These are phyloP conservation scores for Vitis labrusca DNA, from an alignment of 164 flowering plant species.

Conservation along the genomic window DNA sequence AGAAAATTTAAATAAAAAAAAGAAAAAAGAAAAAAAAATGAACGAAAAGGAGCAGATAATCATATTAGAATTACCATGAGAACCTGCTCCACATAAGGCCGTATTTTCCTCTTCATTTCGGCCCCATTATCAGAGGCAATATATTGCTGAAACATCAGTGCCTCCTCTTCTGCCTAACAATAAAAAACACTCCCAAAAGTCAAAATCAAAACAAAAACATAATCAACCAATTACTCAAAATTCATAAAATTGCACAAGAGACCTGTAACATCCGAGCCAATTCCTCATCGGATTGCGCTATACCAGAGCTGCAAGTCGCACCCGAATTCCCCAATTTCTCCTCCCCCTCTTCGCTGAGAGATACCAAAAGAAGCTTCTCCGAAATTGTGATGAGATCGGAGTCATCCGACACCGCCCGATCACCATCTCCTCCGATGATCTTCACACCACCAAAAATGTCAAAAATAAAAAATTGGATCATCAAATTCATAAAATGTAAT, in stretches of 20 bases:
- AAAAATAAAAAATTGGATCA: too few species aligned
- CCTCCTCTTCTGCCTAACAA: conserved; percentile 85
- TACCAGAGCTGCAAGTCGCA: conserved; percentile 13
- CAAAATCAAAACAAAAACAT: neutral
- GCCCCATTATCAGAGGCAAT: conserved; percentile 36
- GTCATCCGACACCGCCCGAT: conserved; percentile 46
- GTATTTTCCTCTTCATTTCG: conserved; percentile 52
- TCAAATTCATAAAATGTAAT: neutral
- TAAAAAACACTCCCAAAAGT: neutral
- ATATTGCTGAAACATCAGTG: conserved; percentile 65
- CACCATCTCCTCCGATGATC: conserved; percentile 55
- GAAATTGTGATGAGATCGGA: conserved; percentile 59
- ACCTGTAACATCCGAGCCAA: conserved; percentile 91
- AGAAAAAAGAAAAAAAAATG: neutral
- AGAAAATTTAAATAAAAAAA: neutral
- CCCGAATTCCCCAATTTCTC: conserved; percentile 13
- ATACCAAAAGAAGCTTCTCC: conserved; percentile 54
- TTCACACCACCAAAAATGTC: conserved; percentile 15
- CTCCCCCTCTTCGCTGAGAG: conserved; percentile 35
- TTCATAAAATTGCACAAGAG: neutral
- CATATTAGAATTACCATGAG: conserved; percentile 49
- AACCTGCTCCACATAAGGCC: conserved; percentile 63
- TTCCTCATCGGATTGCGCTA: conserved; percentile 68
- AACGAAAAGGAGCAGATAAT: neutral
- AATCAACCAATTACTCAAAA: neutral